A percentile compares a stretch with the other conserved stretches of the same genome.
phyloP scores from a whole-genome alignment of 2,329 filamentous ascomycete genomes.

The Fusarium buharicum region DNA sequence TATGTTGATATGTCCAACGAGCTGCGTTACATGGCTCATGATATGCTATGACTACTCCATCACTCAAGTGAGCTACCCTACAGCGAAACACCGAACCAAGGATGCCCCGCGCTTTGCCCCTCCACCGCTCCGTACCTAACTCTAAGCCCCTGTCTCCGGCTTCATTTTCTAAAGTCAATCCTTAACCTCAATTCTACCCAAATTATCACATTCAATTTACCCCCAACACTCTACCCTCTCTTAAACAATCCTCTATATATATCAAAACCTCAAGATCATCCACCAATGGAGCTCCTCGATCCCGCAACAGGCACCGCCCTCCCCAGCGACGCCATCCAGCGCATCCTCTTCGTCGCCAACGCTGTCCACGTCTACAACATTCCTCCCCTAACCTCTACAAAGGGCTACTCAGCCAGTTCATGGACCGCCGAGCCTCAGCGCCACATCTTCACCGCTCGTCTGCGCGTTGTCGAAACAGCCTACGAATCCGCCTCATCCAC shows the following conservation, averaged over 20 bases:
- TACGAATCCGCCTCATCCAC: conserved; percentile 54
- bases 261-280: background rate
- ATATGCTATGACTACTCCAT: conserved; percentile 13
- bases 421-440: conserved; percentile 79
- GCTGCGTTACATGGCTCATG: conserved; percentile 24
- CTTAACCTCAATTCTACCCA: conserved; percentile 3
- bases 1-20: conserved; percentile 7
- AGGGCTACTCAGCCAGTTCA: conserved; percentile 79
- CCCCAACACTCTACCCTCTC: background rate
- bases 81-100: background rate
- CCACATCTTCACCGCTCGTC: conserved; percentile 85
- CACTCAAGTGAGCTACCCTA: conserved; percentile 27
- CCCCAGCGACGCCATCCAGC: conserved; percentile 81
- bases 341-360: conserved; percentile 80
- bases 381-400: conserved; percentile 79
- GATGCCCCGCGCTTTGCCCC: conserved; percentile 37
- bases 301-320: conserved; percentile 75
- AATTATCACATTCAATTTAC: background rate
- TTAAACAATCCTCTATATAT: background rate
- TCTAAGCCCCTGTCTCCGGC: conserved; percentile 21
- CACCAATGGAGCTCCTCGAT: conserved; percentile 71
- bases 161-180: background rate
- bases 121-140: conserved; percentile 26
- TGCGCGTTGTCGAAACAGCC: conserved; percentile 82
- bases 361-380: conserved; percentile 88